Evolutionary conservation across 352 stramenopile genomes (phyloP), one percentile per base, ranked within the genome.

Genomic region (Blastocystis sp.): DNA sequence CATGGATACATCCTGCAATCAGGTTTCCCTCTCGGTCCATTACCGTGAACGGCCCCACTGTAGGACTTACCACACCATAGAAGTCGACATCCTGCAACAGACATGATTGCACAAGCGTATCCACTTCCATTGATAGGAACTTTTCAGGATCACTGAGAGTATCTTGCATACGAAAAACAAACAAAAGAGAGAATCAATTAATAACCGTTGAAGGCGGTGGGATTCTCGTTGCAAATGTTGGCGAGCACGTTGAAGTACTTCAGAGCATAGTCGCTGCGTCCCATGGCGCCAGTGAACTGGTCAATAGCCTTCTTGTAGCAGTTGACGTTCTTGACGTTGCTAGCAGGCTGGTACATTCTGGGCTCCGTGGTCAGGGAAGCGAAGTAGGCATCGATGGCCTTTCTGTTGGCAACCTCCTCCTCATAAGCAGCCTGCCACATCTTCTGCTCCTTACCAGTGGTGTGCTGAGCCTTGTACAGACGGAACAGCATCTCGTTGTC

Each of bases 401-500:
- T 61, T 32, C 42, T 38, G 49, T 34, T 77, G 21, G 42, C 65
- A 46, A 77, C 44, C n/a, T 77, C 65, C 49, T 77, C 49, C 65
- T 77, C 49, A 46, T 77, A 77, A 32, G 29, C 24, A 32, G 27
- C 24, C 36, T 56, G 36, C 42, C 42, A 63, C n/a, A 51, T 61
- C 49, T 77, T 77, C 42, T 77, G 42, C 21, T 77, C 65, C 49
- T 56, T 63, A 24, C 49, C 49, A 14, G 65, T 77, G 29, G 42
- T 61, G n/a, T 61, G 44, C 14, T 77, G 32, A 77, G 49, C 44
- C 42, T 51, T 56, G 42, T 34, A 56, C 14, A 63, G 44, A 46
- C 42, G 49, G 65, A 77, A 77, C 14, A 63, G 29, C 42, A 77
- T 56, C 42, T 61, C 49, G 49, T 77, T 77, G 36, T 77, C 65